Base-by-base conservation (phyloP, 2,329 filamentous ascomycete genomes). In the Phaeosphaeriaceae sp. region DNA sequence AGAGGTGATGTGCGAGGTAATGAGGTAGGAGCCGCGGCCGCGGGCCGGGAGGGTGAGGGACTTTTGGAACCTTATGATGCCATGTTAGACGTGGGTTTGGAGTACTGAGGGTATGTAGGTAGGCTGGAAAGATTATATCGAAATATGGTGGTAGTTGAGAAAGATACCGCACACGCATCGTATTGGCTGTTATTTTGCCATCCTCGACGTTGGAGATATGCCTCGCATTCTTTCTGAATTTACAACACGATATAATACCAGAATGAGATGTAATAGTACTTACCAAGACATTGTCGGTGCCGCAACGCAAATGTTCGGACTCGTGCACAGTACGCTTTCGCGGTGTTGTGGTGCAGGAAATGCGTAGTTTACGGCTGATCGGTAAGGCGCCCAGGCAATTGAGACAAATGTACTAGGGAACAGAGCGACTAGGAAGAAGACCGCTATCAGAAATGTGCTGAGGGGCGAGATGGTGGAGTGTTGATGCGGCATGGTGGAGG, bases 21-120 rank as follows among this genome's bases (percentile, higher is more conserved):
- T 85, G 58, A 98, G 90, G 81, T 97, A 97, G 53, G 88, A 92
- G 76, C 95, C 95, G 60, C 93, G 89, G 46, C 88, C 86, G 74
- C 87, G 86, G 20, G 91, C 75, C 51, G 92, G 91, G 15, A 98
- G 88, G 1, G 88, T 87, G 80, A 98, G 88, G 51, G 89, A 86
- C 78, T 95, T 97, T 80, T 97, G 94, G 69, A 85, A 87, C 73
- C 75, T 74, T 54, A n/a, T 2, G n/a, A n/a, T n/a, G 25, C 25
- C 5, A 27, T 27, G 9, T 27, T 27, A 27, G 25, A 27, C 9
- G n/a, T n/a, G n/a, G n/a, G 40, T 41, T 48, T 11, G 10, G 40
- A 48, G 11, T 31, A 31, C 25, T 5, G 25, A 31, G 25, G 25
- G 25, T n/a, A n/a, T n/a, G n/a, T n/a, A n/a, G n/a, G n/a, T n/a